Base-by-base conservation (phyloP, 768 basidiomycete species). In the Pisolithus marmoratus region DNA sequence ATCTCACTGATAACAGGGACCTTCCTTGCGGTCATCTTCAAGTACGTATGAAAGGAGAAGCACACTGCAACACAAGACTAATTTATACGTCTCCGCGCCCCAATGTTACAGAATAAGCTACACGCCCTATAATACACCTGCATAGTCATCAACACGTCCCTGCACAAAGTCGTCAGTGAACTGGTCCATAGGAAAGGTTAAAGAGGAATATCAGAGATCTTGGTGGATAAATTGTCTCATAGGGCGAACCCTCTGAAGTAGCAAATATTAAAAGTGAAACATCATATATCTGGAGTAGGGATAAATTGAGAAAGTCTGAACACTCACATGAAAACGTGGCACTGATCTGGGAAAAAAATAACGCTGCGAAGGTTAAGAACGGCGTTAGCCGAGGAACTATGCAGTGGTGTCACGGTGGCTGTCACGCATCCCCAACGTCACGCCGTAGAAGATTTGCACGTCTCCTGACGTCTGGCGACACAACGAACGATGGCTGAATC, bases 1-100 rank as follows among this genome's bases (percentile, higher is more conserved):
- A 36, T 62, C 82, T 70, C 58, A 87, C 87, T 88, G 57, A 90
- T 87, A 41, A 87, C 82, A 8, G 83, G 82, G 3, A 72, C 79
- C 58, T 53, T 74, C 45, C 50, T 62, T 52, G 48, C 54, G 38
- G 22, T 52, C 24, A 5, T 44, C 68, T 68, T 70, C 43, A 37
- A 17, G 37, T 38, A 23, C 44, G 19, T n/a, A 8, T 26, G 20
- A 24, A 26, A 14, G 42, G 23, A 23, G 8, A 3, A 27, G 38
- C 14, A 37, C 27, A 6, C 14, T 19, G 42, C 19, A 8, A 37
- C 8, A 22, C 11, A 43, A 24, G 38, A 31, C n/a, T 24, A 37
- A 14, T 23, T 38, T 22, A 20, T 34, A 14, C 34, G 15, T 14
- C 34, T 34, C 34, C 34, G 34, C 34, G 15, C 34, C 34, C 34